A percentile compares a stretch with the other conserved stretches of the same genome.
Evolutionary conservation across 768 basidiomycete genomes (phyloP).

Genomic region (Russula brevipes): DNA sequence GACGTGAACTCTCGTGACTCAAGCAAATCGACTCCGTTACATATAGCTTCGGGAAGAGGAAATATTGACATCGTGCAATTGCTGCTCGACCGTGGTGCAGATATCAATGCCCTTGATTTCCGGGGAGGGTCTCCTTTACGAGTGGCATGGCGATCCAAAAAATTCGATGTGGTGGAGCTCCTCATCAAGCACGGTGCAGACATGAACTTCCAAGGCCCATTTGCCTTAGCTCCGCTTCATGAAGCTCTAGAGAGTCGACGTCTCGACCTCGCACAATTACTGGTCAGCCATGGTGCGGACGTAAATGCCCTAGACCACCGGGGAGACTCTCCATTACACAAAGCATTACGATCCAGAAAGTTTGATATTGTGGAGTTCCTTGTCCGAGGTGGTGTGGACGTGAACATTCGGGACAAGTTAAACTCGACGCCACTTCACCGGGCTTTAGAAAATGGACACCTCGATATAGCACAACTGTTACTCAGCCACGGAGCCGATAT

Average conservation of each 20-base stretch:
- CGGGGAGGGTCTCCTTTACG: background rate
- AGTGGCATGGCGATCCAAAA: background rate
- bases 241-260: background rate
- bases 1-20: background rate
- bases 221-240: background rate
- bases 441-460: background rate
- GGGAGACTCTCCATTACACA: background rate
- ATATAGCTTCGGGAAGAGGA: background rate
- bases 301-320: background rate
- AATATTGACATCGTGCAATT: background rate
- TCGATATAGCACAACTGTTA: background rate
- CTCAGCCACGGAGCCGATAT: background rate
- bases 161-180: background rate
- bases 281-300: background rate
- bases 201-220: background rate
- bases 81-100: background rate
- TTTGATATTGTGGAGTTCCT: background rate
- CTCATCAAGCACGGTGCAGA: background rate
- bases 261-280: background rate
- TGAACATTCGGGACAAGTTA: background rate
- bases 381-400: background rate
- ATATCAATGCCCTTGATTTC: background rate
- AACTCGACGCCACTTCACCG: background rate
- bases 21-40: background rate
- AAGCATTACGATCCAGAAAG: background rate